A percentile compares a stretch with the other conserved stretches of the same genome.
Conservation (phyloP, 2,329 filamentous ascomycete species). For the Fusarium stilboides region DNA sequence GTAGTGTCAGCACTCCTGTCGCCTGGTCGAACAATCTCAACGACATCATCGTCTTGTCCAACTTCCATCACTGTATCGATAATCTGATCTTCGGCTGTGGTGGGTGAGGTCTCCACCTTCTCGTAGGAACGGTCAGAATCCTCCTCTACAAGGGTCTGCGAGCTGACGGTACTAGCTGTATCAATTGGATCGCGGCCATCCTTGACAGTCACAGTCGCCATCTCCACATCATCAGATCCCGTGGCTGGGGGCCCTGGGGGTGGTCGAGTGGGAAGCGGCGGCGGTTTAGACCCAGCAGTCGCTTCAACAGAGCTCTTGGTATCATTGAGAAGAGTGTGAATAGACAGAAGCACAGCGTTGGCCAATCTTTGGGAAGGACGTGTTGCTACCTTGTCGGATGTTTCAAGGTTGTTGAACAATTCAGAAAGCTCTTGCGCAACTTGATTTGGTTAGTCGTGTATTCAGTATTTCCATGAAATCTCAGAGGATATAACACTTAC, state of each 20-base stretch:
- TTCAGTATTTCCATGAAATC: not conserved
- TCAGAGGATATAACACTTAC: constrained; percentile 66
- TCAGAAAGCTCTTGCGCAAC: constrained; percentile 81
- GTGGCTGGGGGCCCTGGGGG: constrained; percentile 57
- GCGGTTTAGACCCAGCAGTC: constrained; percentile 54
- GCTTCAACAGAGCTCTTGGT: constrained; percentile 50
- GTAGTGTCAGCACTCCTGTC: constrained; percentile 4
- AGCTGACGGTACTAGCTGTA: constrained; percentile 64
- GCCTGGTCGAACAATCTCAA: constrained; percentile 16
- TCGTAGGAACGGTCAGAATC: constrained; percentile 56
- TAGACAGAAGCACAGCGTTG: constrained; percentile 79
- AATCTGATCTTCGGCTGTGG: constrained; percentile 43
- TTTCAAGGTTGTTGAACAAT: constrained; percentile 80
- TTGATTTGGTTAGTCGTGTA: constrained; percentile 57
- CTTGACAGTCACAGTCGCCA: constrained; percentile 54
- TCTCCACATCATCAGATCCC: constrained; percentile 54
- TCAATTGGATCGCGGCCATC: constrained; percentile 54
- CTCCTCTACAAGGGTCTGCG: constrained; percentile 66
- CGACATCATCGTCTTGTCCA: constrained; percentile 30
- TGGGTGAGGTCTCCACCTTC: constrained; percentile 49
- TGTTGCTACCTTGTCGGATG: constrained; percentile 72
- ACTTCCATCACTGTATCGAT: constrained; percentile 47
- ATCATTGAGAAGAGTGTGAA: constrained; percentile 56
- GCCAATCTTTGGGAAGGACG: constrained; percentile 84
- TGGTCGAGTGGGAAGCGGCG: constrained; percentile 66